Evolutionary conservation across 179 eudicot genomes (phyloP).

Genomic region (Silene vulgaris): DNA sequence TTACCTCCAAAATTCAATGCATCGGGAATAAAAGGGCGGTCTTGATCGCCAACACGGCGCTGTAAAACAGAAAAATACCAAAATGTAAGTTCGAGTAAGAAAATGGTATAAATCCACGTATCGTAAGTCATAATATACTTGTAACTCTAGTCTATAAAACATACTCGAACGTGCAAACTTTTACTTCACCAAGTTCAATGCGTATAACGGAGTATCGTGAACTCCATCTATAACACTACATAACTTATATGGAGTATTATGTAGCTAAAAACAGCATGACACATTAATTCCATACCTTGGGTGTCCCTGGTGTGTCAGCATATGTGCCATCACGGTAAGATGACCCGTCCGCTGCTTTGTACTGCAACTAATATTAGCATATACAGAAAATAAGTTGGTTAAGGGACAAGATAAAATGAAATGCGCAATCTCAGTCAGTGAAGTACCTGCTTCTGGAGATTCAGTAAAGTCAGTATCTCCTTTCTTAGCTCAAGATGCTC

Average conservation of each 20-base stretch:
- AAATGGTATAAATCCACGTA: background rate
- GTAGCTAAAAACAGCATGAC: background rate
- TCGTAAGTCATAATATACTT: background rate
- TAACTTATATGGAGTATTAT: background rate
- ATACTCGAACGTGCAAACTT: background rate
- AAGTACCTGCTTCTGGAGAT: constrained; percentile 86
- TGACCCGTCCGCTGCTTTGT: constrained; percentile 87
- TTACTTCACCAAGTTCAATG: background rate
- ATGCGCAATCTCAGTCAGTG: background rate
- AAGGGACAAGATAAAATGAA: background rate
- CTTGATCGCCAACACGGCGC: constrained; percentile 71
- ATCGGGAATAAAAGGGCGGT: constrained; percentile 67
- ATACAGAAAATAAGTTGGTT: constrained; percentile 20
- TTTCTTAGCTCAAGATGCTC: constrained; percentile 96
- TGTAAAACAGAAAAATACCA: constrained; percentile 32
- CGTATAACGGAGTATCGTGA: background rate
- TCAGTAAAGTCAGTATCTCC: constrained; percentile 79
- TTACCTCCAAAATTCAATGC: constrained; percentile 69
- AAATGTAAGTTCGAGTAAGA: background rate
- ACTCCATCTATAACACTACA: background rate
- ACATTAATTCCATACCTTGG: constrained; percentile 44
- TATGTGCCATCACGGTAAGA: constrained; percentile 78
- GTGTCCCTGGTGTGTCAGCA: constrained; percentile 68
- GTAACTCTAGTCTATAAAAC: background rate
- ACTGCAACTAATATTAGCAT: constrained; percentile 54